Evolutionary conservation across 257 asterid species (phyloP).

Genomic region (Primulina tabacum): DNA sequence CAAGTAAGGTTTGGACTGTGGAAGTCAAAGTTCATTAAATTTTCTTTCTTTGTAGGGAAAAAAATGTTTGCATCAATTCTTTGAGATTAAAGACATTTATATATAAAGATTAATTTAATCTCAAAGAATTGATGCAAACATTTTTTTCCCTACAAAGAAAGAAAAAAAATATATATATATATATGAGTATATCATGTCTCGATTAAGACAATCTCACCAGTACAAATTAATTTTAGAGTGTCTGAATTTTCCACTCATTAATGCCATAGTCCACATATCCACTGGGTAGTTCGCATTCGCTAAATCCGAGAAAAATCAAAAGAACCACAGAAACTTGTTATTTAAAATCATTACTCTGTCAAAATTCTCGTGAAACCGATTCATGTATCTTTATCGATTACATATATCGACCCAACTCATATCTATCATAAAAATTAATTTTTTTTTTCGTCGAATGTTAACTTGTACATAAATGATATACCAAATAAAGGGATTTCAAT

Average conservation of each 20-base stretch:
- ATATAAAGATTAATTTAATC: too few species aligned
- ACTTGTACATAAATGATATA: too few species aligned
- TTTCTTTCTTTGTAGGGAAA: constrained; percentile 2
- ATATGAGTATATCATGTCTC: not conserved
- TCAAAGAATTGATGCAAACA: too few species aligned
- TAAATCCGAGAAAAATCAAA: too few species aligned
- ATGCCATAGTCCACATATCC: not conserved
- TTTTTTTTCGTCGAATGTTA: too few species aligned
- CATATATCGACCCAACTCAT: too few species aligned
- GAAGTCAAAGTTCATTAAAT: constrained; percentile 21
- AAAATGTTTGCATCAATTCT: not conserved
- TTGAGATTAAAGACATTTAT: not conserved
- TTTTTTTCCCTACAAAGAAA: too few species aligned
- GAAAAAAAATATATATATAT: too few species aligned
- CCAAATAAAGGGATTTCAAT: not conserved
- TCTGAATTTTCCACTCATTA: not conserved
- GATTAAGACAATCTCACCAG: not conserved
- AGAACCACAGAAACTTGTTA: not conserved
- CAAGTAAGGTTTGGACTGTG: not conserved
- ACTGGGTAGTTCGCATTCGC: not conserved
- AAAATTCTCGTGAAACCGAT: too few species aligned
- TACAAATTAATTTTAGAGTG: not conserved
- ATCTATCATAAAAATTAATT: too few species aligned
- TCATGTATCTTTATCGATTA: too few species aligned
- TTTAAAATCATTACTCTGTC: too few species aligned